Conservation (phyloP, 352 stramenopile species). For the Pythium aristosporum region DNA sequence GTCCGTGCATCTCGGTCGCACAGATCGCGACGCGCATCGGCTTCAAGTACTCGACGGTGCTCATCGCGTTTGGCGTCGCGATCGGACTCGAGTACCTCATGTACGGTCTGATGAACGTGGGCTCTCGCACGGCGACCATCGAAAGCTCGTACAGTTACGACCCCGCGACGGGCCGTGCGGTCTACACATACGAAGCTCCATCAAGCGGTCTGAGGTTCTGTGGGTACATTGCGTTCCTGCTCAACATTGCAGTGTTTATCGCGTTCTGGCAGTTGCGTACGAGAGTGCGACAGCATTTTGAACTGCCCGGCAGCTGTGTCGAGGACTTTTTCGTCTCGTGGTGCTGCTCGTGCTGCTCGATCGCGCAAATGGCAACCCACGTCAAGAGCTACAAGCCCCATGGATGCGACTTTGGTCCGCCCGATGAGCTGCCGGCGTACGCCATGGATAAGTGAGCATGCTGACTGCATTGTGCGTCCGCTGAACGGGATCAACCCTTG, state of each 20-base stretch:
- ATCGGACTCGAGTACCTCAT: slow-evolving; percentile 12
- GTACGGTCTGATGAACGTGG: neutral
- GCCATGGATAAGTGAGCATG: neutral
- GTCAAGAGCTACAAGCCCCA: slow-evolving; percentile 18
- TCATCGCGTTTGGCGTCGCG: slow-evolving; percentile 10
- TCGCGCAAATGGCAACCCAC: slow-evolving; percentile 19
- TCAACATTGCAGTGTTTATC: slow-evolving; percentile 4
- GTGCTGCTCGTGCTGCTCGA: slow-evolving; percentile 14
- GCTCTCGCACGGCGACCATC: neutral
- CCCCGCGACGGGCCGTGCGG: neutral
- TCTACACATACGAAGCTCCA: neutral
- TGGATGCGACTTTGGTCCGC: slow-evolving; percentile 7
- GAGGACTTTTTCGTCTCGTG: slow-evolving; percentile 12
- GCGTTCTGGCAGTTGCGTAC: slow-evolving; percentile 11
- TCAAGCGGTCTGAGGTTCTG: neutral
- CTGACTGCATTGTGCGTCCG: neutral
- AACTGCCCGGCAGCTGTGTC: slow-evolving; percentile 5
- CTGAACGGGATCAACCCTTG: neutral
- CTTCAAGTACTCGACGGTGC: slow-evolving; percentile 17
- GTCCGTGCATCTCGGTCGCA: slow-evolving; percentile 26
- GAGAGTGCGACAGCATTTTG: neutral
- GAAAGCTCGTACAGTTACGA: slow-evolving; percentile 3
- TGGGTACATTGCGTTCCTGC: slow-evolving; percentile 5
- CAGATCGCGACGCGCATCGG: slow-evolving; percentile 26
- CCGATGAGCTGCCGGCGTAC: slow-evolving; percentile 9